Evolutionary conservation across 345 rosid genomes (phyloP).

Genomic region (Euphorbia pulcherrima): DNA sequence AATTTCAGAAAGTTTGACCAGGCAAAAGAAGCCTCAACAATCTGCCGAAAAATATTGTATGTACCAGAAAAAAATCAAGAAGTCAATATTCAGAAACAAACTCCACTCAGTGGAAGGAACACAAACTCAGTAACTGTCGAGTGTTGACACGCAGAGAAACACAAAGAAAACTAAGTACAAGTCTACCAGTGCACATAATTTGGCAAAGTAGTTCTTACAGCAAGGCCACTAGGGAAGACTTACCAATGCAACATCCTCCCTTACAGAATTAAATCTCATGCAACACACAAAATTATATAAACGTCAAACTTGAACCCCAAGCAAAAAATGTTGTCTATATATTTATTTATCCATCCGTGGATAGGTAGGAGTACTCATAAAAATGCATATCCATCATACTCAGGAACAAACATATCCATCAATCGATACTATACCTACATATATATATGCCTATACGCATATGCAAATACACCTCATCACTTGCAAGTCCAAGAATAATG

Average conservation of each 20-base stretch:
- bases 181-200: not conserved
- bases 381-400: not conserved
- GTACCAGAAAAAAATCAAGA: too few relatives aligned
- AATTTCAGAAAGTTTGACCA: not conserved
- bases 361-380: not conserved
- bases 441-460: conserved; percentile 5
- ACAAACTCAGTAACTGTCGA: conserved; percentile 6
- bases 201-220: not conserved
- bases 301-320: not conserved
- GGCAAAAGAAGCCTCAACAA: not conserved
- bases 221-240: not conserved
- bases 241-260: not conserved
- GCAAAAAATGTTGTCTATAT: not conserved
- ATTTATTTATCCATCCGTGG: not conserved
- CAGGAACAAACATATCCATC: not conserved
- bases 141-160: not conserved
- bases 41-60: not conserved
- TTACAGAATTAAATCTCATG: not conserved
- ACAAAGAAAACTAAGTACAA: not conserved
- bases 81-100: too few relatives aligned
- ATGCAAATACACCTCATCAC: not conserved
- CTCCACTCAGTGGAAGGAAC: not conserved
- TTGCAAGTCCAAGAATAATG: not conserved
- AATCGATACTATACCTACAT: not conserved
- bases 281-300: not conserved